Base-by-base conservation (phyloP, 805 yeast species). In the Yarrowia sp. region DNA sequence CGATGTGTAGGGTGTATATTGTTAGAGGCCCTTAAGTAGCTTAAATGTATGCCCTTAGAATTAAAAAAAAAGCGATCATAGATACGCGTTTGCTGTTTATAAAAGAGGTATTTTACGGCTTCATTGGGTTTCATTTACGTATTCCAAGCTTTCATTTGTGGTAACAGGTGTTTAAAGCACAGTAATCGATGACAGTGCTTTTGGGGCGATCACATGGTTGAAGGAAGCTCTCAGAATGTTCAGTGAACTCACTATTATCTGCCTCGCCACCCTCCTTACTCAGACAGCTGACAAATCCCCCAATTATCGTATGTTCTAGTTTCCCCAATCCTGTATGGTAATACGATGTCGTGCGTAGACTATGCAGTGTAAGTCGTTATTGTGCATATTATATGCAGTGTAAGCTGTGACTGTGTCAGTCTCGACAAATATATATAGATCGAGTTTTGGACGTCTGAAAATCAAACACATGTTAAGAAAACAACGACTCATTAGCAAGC, bases 291-390 rank as follows among this genome's bases (percentile, higher is more conserved):
- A 53, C 43, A 16, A 38, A 53, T 38, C 58, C 14, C 58, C 16
- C 5, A n/a, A 38, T 10, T 2, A n/a, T 19, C 14, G 45, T 22
- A 40, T 2, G 45, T 22, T 53, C 35, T 19, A 9, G 59, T 16
- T 5, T 11, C 7, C 16, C 35, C 16, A 15, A 8, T 19, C 8
- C 32, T 53, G 59, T 22, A 22, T 22, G 36, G 19, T 53, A 53
- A 53, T 53, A 40, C 36, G 59, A 22, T 19, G 59, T 53, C 59
- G 59, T 53, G 59, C 59, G 14, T 53, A 2, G 7, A 2, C 0
- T 14, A 53, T 53, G 59, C 45, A 22, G 11, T 14, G 15, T 40
- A 53, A 19, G 8, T 14, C 14, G 16, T 53, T 53, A 53, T 40
- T 19, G 36, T 53, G 45, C 59, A 22, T 53, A 0, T 0, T 2